Evolutionary conservation across 2,329 filamentous ascomycete species (phyloP), one percentile per base, ranked within the genome.

Genomic region (Aspergillus aculeatus): DNA sequence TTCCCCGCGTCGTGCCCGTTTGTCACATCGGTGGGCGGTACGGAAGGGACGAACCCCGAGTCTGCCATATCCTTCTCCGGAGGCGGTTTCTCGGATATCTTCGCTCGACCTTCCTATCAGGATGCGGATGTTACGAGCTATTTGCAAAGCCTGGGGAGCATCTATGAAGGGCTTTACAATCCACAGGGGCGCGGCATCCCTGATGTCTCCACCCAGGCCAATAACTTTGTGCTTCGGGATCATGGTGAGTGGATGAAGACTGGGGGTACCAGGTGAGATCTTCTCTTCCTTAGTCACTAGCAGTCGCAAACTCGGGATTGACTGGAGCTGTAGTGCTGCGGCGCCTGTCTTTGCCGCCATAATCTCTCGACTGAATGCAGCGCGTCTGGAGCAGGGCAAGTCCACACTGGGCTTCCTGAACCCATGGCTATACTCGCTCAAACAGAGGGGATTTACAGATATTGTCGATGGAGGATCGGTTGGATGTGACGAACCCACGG

Each of bases 291-390:
- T 14, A 2, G 7, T 10, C 7, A 12, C 23, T 23, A 6, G 41
- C 9, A 21, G 23, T 38, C 4, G 47, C 19, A 12, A 49, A 35
- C 32, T 24, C 3, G 5, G 3, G n/a, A n/a, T 32, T 24, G 38
- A 44, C 16, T 38, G 14, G 1, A 38, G 23, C 11, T 16, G 35
- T 52, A 78, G 76, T 69, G 87, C 87, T 0, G 82, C 88, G 2
- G 77, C 84, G 0, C 89, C 89, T 0, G 77, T 86, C 0, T 82
- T 88, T 53, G 86, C 87, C 0, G 82, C 82, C 14, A 81, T 91
- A 62, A 76, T 91, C 52, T 81, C 84, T 0, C 80, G 89, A 41
- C 72, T 91, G 54, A 91, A 91, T 68, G 84, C 87, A 60, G 82
- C 84, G 23, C 79, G 86, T 32, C 73, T 89, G 51, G 76, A 81